phyloP scores from a whole-genome alignment of 495 filamentous ascomycete species.

The Lasiosphaeris hirsuta region DNA sequence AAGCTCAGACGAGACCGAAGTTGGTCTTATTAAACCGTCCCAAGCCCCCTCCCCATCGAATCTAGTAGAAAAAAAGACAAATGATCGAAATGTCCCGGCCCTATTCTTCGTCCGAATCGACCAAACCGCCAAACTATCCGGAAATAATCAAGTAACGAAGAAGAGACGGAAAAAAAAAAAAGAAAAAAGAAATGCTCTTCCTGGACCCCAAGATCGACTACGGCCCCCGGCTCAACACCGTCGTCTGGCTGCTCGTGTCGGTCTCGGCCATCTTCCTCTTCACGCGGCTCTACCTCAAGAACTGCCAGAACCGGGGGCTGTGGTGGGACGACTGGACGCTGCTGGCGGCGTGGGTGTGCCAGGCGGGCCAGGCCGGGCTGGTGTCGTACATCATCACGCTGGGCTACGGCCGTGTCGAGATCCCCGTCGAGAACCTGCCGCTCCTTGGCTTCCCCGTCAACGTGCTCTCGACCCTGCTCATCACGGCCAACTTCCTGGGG shows the following conservation, averaged over 20 bases:
- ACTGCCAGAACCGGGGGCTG: slow-evolving; percentile 26
- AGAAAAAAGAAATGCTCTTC: slow-evolving; percentile 1
- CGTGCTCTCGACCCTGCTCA: slow-evolving; percentile 21
- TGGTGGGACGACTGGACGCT: slow-evolving; percentile 35
- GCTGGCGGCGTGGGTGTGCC: slow-evolving; percentile 23
- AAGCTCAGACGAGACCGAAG: background rate
- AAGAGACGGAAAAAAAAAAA: no score
- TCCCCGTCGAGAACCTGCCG: slow-evolving; percentile 17
- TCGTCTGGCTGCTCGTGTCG: slow-evolving; percentile 26
- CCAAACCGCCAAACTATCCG: no score
- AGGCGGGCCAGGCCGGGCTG: slow-evolving; percentile 13
- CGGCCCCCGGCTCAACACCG: slow-evolving; percentile 24
- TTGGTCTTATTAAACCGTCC: no score
- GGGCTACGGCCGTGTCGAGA: slow-evolving; percentile 29
- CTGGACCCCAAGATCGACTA: slow-evolving; percentile 13
- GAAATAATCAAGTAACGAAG: no score
- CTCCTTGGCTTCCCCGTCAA: slow-evolving; percentile 18
- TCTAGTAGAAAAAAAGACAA: no score
- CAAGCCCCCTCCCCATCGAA: no score
- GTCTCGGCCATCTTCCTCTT: slow-evolving; percentile 26
- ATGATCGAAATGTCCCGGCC: background rate
- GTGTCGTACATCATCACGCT: slow-evolving; percentile 22
- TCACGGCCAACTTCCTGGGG: slow-evolving; percentile 24
- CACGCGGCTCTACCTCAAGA: slow-evolving; percentile 28
- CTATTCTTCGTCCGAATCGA: background rate